These are phyloP conservation scores for Backusella australiensis DNA, from an alignment of 192 early-diverging fungal genomes.

Conservation along the genomic window DNA sequence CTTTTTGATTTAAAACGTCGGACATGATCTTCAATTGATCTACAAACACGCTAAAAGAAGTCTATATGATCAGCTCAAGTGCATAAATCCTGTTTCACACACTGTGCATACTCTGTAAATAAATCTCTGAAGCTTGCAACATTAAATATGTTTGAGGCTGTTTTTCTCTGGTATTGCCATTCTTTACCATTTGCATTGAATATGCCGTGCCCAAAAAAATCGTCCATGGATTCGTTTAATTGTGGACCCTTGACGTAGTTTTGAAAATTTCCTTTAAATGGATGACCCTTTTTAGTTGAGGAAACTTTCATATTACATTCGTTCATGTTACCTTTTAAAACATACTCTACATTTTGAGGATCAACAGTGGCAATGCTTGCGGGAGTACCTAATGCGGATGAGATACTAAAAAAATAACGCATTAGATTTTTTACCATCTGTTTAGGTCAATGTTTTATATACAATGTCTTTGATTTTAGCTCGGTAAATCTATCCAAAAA, in stretches of 20 bases:
- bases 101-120: constrained; percentile 24
- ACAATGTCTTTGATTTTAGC: neutral
- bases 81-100: too few relatives aligned
- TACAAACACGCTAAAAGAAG: constrained; percentile 20
- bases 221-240: constrained; percentile 40
- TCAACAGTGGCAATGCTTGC: constrained; percentile 16
- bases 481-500: constrained; percentile 5
- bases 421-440: neutral
- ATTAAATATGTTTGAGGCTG: constrained; percentile 28
- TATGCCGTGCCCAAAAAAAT: constrained; percentile 63
- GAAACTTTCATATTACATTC: neutral
- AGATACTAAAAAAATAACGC: neutral
- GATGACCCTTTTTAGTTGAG: neutral
- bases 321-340: constrained; percentile 24
- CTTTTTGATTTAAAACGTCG: constrained; percentile 20
- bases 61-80: neutral
- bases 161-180: constrained; percentile 49
- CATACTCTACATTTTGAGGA: constrained; percentile 29
- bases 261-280: constrained; percentile 21
- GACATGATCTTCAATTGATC: constrained; percentile 14
- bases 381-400: constrained; percentile 16
- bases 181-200: constrained; percentile 61
- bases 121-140: constrained; percentile 32
- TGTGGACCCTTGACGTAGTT: constrained; percentile 37
- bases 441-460: neutral